These are phyloP conservation scores for Rhizophagus clarus DNA, from an alignment of 192 early-diverging fungal genomes.

Conservation along the genomic window DNA sequence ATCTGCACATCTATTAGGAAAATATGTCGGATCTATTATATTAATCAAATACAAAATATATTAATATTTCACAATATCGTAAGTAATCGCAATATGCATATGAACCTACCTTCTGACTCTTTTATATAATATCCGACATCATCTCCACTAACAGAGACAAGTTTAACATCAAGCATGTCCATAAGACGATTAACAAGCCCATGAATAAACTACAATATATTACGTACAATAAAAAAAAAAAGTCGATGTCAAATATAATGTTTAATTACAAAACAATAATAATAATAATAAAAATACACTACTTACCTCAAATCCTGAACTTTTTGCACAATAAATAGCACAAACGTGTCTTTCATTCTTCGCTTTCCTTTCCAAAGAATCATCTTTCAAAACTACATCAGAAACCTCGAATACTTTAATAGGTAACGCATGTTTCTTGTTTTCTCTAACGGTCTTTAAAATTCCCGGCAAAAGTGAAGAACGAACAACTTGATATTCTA, in stretches of 20 bases:
- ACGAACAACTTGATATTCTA: conserved; percentile 92
- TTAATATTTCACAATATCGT: background rate
- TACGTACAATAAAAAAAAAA: no score
- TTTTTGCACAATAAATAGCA: conserved; percentile 80
- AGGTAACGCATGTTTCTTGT: conserved; percentile 88
- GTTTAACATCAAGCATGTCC: conserved; percentile 68
- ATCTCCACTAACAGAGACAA: conserved; percentile 50
- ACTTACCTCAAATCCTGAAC: conserved; percentile 78
- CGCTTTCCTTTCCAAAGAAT: conserved; percentile 73
- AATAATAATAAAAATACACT: no score
- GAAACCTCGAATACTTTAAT: conserved; percentile 96
- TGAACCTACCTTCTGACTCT: conserved; percentile 66
- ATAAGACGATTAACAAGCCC: conserved; percentile 92
- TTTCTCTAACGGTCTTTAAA: conserved; percentile 87
- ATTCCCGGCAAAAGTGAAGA: conserved; percentile 90
- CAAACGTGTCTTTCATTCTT: conserved; percentile 89
- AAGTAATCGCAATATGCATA: background rate
- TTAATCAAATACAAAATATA: conserved; percentile 12
- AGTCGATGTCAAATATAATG: no score
- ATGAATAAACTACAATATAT: conserved; percentile 68
- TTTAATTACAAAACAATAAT: background rate
- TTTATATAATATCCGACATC: conserved; percentile 77
- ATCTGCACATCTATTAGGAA: conserved; percentile 90
- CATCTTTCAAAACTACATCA: conserved; percentile 91
- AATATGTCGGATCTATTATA: conserved; percentile 72